Evolutionary conservation across 116 monocot species (phyloP), one percentile per base, ranked within the genome.

Genomic region (Cymodocea nodosa): DNA sequence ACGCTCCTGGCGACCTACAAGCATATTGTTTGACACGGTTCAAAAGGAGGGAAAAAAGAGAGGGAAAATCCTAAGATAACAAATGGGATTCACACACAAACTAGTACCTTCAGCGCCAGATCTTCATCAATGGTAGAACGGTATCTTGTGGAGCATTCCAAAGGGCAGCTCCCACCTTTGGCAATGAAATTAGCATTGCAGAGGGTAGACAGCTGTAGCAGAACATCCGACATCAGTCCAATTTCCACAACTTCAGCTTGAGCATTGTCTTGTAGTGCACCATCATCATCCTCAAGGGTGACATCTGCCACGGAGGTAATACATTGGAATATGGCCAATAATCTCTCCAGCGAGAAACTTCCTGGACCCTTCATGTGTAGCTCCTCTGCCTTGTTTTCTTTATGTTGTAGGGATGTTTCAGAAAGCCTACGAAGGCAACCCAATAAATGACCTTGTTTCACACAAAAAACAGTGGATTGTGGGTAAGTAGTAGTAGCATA

Each of bases 281-380:
- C 66, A 13, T 71, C 66, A 65, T 84, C 78, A 24, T 79, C 78
- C 34, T 81, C 80, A 39, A 62, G 48, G 34, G 19, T 24, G 51
- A 61, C 66, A 67, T 98, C 98, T 23, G 64, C 53, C 7, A 87
- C 83, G 11, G 83, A 92, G 22, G 92, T 82, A 58, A 92, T 89
- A 62, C 92, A 98, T 67, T 98, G 89, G 62, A 89, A 98, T 73
- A 98, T 89, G 9, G 88, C 98, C 56, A 98, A 60, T 55, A 98
- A 56, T 70, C 98, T 84, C 76, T 98, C 98, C 35, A 98, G 65
- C 40, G 98, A 91, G 53, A 98, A 98, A 62, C 66, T 89, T 55
- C 89, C 98, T 34, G 98, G 98, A 44, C 92, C 98, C 63, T 92
- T 98, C 73, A 86, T 78, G 39, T 89, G 74, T 44, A 84, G 68